A percentile compares a stretch with the other conserved stretches of the same genome.
These are phyloP conservation scores for Jamesozyma jinghongensis DNA, from an alignment of 805 yeast genomes.

Conservation along the genomic window DNA sequence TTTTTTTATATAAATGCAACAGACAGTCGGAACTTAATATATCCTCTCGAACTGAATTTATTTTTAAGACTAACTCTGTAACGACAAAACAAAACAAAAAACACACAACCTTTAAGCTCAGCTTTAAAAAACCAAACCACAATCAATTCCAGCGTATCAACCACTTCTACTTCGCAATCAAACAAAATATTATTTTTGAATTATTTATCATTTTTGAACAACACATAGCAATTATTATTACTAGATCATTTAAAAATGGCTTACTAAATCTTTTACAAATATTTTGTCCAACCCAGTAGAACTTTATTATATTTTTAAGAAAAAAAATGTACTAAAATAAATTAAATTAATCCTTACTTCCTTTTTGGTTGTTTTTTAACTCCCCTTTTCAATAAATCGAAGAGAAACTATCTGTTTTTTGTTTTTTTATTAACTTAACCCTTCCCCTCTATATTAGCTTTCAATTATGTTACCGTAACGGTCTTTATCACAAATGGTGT, in stretches of 20 bases:
- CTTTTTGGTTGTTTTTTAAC: conserved; percentile 3
- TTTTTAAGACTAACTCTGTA: no score
- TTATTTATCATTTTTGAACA: conserved; percentile 2
- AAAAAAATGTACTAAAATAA: conserved; percentile 1
- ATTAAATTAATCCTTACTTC: conserved; percentile 1
- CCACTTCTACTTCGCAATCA: conserved; percentile 15
- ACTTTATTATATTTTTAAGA: conserved; percentile 2
- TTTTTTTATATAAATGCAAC: no score
- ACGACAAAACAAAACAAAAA: neutral
- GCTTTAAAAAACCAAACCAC: neutral
- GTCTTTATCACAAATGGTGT: conserved; percentile 3
- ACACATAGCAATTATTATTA: conserved; percentile 2
- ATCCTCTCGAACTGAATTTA: no score
- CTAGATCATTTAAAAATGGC: conserved; percentile 14
- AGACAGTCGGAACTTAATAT: no score
- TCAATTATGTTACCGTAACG: conserved; percentile 9
- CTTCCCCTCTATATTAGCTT: neutral
- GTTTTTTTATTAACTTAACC: neutral
- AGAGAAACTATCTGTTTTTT: conserved; percentile 1
- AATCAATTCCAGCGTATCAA: conserved; percentile 3
- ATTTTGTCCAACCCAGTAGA: conserved; percentile 9
- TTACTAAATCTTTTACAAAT: conserved; percentile 12
- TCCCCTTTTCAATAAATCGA: conserved; percentile 2
- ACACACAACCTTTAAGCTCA: neutral
- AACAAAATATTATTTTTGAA: conserved; percentile 8